Conservation (phyloP, 83 land plant genomes). For the Diphasiastrum complanatum region DNA sequence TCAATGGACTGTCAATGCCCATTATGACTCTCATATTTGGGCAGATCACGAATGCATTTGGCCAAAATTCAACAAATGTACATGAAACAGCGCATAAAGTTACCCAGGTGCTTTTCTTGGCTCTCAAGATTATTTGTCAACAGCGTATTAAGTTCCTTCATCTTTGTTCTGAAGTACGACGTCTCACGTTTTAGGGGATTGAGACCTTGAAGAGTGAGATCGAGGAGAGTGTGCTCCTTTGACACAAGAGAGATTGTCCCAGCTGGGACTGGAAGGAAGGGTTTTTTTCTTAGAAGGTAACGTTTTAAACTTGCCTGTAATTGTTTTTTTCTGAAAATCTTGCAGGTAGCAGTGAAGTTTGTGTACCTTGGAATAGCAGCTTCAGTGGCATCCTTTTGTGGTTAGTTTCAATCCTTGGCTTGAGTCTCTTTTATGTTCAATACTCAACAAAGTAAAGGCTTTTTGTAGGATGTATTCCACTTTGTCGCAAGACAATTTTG, state of each 20-base stretch:
- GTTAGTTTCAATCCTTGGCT: slow-evolving; percentile 35
- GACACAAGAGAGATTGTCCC: background rate
- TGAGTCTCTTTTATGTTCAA: background rate
- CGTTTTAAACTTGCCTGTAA: slow-evolving; percentile 4
- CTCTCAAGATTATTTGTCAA: background rate
- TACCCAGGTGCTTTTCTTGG: slow-evolving; percentile 29
- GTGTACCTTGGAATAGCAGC: slow-evolving; percentile 54
- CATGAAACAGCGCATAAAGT: slow-evolving; percentile 24
- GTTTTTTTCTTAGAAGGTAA: background rate
- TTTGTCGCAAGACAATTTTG: too few species aligned
- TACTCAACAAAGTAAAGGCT: slow-evolving; percentile 3
- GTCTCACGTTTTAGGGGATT: too few species aligned
- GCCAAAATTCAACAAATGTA: slow-evolving; percentile 15
- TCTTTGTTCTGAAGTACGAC: background rate
- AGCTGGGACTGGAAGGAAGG: background rate
- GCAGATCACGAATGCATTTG: slow-evolving; percentile 46
- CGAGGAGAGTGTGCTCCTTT: too few species aligned
- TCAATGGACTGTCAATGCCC: slow-evolving; percentile 43
- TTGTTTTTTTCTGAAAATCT: background rate
- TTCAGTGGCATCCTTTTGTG: slow-evolving; percentile 44
- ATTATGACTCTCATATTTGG: slow-evolving; percentile 62
- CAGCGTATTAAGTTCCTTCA: background rate
- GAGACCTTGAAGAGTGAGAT: too few species aligned
- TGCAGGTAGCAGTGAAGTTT: slow-evolving; percentile 58
- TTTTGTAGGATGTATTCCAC: background rate